Evolutionary conservation across 176 grass and related monocot genomes (phyloP).

Genomic region (Eragrostis curvula): DNA sequence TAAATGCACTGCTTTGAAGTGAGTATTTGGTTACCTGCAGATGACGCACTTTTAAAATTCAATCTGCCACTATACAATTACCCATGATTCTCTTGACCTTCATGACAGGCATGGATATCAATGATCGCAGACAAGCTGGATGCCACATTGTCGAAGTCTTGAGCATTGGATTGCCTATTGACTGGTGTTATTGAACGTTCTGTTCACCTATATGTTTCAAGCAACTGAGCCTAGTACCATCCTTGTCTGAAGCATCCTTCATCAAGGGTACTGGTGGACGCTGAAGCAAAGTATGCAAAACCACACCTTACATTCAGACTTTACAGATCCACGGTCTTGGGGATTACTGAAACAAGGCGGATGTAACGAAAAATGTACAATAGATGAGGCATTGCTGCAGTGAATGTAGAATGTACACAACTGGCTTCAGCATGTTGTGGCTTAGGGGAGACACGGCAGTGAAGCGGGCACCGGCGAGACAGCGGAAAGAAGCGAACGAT

Average conservation of each 20-base stretch:
- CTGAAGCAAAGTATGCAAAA: neutral
- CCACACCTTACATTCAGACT: neutral
- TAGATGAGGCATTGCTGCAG: neutral
- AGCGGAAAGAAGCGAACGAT: too few species aligned
- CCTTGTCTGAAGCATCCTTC: neutral
- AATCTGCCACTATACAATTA: neutral
- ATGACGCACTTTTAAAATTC: neutral
- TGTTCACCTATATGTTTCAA: neutral
- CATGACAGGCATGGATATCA: constrained; percentile 85
- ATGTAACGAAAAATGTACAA: neutral
- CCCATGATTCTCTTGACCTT: constrained; percentile 17
- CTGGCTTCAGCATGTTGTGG: neutral
- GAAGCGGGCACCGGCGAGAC: too few species aligned
- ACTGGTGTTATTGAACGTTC: neutral
- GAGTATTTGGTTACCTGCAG: neutral
- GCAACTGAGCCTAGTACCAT: neutral
- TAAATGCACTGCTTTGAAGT: too few species aligned
- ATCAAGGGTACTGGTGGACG: neutral
- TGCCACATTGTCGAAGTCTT: constrained; percentile 69
- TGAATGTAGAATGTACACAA: neutral
- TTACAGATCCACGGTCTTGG: neutral
- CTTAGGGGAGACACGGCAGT: too few species aligned
- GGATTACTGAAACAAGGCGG: neutral
- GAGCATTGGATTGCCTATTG: constrained; percentile 12
- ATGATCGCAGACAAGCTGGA: constrained; percentile 86